Evolutionary conservation across 2,329 filamentous ascomycete genomes (phyloP), one percentile per base, ranked within the genome.

Genomic region (Calonectria leucothoes): DNA sequence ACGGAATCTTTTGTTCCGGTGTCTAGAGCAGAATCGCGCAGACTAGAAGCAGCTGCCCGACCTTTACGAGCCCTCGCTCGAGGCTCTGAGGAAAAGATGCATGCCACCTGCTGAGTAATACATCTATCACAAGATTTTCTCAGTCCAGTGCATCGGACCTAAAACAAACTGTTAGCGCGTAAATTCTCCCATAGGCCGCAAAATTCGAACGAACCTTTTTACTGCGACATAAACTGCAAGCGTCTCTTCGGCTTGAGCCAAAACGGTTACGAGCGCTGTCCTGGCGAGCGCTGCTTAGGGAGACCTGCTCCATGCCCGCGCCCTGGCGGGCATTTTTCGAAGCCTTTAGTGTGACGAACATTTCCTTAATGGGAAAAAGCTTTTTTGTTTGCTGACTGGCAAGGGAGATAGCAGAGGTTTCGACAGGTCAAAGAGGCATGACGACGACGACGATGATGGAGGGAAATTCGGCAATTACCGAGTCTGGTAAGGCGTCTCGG

Each of bases 331-430:
- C 66, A 23, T 55, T 66, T 27, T 67, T 72, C 6, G 73, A 33
- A 25, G 70, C 33, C 45, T 73, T 73, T 12, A 75, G 52, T 0
- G 73, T 75, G 23, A 75, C 66, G 27, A 75, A 75, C 73, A 75
- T 67, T 63, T 27, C 69, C 57, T 37, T 20, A 67, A 61, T 27
- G 39, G 69, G 69, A 67, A 64, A 64, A 64, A 42, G 27, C 4
- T 31, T 20, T 35, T 37, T 61, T 15, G 55, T 25, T 27, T 37
- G 14, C 20, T 61, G 31, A 61, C 33, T 37, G 55, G n/a, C 55
- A 61, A 39, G 37, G 20, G 25, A 23, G 45, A 55, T 37, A 52
- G 23, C 8, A 52, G 59, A 29, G n/a, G 37, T 37, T 55, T 33
- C 29, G 23, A 64, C 31, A 45, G 7, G 20, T 51, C 25, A 33